phyloP scores from a whole-genome alignment of 352 stramenopile species.

The Elongisporangium anandrum region DNA sequence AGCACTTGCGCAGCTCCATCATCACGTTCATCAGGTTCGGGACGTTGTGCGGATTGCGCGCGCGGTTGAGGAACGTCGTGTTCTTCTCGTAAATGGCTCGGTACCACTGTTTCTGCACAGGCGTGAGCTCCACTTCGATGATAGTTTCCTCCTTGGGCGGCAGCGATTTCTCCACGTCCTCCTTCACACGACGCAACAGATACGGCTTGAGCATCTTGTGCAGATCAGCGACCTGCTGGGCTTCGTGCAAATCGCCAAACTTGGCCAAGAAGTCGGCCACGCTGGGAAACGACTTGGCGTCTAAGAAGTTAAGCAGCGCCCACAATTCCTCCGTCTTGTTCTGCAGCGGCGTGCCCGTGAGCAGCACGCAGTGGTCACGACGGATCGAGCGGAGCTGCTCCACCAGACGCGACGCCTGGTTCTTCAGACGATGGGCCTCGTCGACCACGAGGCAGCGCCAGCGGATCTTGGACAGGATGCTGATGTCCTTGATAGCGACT shows the following conservation, averaged over 20 bases:
- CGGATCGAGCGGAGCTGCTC: conserved; percentile 81
- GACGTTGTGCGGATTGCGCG: conserved; percentile 74
- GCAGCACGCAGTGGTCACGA: conserved; percentile 79
- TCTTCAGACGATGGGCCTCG: conserved; percentile 88
- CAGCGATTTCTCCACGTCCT: conserved; percentile 88
- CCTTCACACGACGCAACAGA: conserved; percentile 84
- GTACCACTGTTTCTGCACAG: conserved; percentile 90
- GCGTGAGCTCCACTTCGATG: conserved; percentile 88
- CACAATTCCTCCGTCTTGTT: conserved; percentile 99
- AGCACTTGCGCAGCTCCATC: conserved; percentile 91
- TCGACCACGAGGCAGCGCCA: conserved; percentile 88
- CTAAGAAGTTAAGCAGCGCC: conserved; percentile 98
- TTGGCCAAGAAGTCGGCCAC: conserved; percentile 93
- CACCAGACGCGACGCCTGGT: conserved; percentile 79
- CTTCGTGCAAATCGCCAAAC: conserved; percentile 85
- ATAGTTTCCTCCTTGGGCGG: conserved; percentile 89
- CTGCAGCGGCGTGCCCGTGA: conserved; percentile 85
- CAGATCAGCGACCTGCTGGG: conserved; percentile 83
- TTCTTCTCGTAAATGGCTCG: conserved; percentile 97
- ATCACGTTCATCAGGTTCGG: conserved; percentile 92
- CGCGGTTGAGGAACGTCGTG: conserved; percentile 83
- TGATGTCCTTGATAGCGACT: conserved; percentile 88
- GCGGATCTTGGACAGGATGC: conserved; percentile 93
- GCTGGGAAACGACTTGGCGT: conserved; percentile 91
- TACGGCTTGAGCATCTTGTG: conserved; percentile 91